phyloP scores from a whole-genome alignment of 208 protist genomes.

The Zelonia costaricensis region DNA sequence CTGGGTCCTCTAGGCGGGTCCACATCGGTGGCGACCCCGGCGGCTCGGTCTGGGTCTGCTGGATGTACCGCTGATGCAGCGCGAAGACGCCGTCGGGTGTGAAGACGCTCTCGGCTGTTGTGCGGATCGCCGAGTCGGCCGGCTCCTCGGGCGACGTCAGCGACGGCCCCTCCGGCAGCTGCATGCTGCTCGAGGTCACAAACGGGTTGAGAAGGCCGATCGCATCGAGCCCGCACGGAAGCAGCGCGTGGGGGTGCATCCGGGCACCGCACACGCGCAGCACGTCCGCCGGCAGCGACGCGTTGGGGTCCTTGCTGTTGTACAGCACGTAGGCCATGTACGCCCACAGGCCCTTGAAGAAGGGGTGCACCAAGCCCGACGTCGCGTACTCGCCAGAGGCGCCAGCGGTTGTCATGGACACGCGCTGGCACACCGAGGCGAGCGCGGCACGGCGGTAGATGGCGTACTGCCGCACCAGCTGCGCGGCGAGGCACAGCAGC shows the following conservation, averaged over 20 bases:
- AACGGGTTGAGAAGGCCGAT: constrained; percentile 53
- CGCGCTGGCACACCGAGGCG: constrained; percentile 50
- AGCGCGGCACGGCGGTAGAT: constrained; percentile 60
- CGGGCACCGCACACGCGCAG: constrained; percentile 46
- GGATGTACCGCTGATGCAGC: constrained; percentile 56
- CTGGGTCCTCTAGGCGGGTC: neutral
- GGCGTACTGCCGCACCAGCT: constrained; percentile 75
- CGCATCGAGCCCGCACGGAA: constrained; percentile 68
- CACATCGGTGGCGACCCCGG: neutral
- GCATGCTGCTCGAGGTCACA: constrained; percentile 38
- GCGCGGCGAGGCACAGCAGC: constrained; percentile 62
- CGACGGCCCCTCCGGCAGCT: constrained; percentile 14
- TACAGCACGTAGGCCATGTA: constrained; percentile 29
- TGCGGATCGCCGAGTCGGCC: constrained; percentile 10
- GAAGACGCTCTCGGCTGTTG: constrained; percentile 16
- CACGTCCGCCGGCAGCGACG: constrained; percentile 25
- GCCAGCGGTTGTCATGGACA: constrained; percentile 54
- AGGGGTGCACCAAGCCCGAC: constrained; percentile 60
- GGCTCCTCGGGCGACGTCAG: constrained; percentile 5
- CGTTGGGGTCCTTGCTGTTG: constrained; percentile 3
- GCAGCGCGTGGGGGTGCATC: constrained; percentile 65
- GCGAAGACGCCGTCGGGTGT: constrained; percentile 28
- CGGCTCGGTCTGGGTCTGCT: constrained; percentile 26
- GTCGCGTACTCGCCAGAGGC: constrained; percentile 27
- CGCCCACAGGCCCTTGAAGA: constrained; percentile 68